Base-by-base conservation (phyloP, 352 stramenopile species). In the Phytophthora pinifolia region DNA sequence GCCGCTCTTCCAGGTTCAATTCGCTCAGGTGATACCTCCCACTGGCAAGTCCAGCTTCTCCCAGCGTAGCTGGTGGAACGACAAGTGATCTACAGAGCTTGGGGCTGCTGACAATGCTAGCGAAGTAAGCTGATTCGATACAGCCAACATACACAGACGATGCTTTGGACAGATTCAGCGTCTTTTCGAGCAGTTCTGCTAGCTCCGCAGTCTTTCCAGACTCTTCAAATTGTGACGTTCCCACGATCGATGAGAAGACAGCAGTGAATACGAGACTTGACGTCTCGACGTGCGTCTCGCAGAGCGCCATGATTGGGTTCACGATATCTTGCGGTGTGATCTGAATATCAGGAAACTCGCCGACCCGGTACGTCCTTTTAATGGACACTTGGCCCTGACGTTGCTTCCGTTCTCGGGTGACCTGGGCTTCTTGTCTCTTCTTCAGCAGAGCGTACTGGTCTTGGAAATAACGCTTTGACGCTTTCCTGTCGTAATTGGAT, bases 311-410 rank as follows among this genome's bases (percentile, higher is more conserved):
- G 7, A 94, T 62, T 13, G 84, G 84, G 25, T 76, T 61, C 33
- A 92, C 30, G 37, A 94, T 74, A 52, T 94, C 84, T 35, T 57
- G 63, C 8, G 77, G 60, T 22, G 79, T 74, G 54, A 94, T 92
- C 37, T 92, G 72, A 54, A 94, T 94, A 38, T 94, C 84, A 18
- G 84, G 83, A 53, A 80, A 88, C 15, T 92, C 78, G 1, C 84
- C 84, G 9, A 70, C 46, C 5, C 84, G 70, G 37, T 94, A 94
- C 20, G 69, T 80, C n/a, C 84, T 62, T 44, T 74, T 77, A 31
- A 94, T 84, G 2, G 65, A 65, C 2, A 94, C 81, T 33, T 79
- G 61, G 39, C 83, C 65, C 14, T 76, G 65, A 2, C 77, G 70
- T 34, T 79, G 66, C 15, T 68, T 76, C 13, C 65, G 62, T 46